A percentile compares a stretch with the other conserved stretches of the same genome.
These are phyloP conservation scores for Fusarium zealandicum DNA, from an alignment of 2,329 filamentous ascomycete species.

Conservation along the genomic window DNA sequence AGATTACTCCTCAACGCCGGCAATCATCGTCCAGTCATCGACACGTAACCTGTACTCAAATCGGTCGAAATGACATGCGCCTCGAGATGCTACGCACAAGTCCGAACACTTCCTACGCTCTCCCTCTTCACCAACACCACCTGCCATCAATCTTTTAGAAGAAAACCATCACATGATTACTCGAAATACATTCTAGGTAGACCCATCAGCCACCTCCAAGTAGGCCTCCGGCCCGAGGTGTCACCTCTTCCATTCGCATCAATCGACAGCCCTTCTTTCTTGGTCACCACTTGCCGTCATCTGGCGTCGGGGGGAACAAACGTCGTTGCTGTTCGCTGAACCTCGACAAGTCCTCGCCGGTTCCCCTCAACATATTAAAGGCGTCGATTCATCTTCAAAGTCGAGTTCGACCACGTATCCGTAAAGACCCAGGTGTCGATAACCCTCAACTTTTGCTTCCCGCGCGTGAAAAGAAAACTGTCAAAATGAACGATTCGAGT, in stretches of 20 bases:
- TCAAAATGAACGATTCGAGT: conserved; percentile 31
- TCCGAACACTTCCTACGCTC: conserved; percentile 30
- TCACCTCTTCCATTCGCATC: conserved; percentile 27
- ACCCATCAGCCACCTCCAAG: conserved; percentile 31
- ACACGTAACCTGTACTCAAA: conserved; percentile 20
- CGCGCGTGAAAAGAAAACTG: conserved; percentile 27
- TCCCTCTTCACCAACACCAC: conserved; percentile 37
- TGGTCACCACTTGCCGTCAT: conserved; percentile 27
- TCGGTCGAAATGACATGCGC: conserved; percentile 18
- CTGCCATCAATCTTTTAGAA: conserved; percentile 37
- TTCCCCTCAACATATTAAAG: conserved; percentile 35
- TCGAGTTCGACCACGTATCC: conserved; percentile 32
- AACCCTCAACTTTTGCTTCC: conserved; percentile 40
- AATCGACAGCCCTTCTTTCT: conserved; percentile 33
- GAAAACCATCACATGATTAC: conserved; percentile 42
- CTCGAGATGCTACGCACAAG: conserved; percentile 34
- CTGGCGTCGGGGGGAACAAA: conserved; percentile 21
- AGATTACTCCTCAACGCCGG: conserved; percentile 20
- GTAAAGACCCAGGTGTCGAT: conserved; percentile 31
- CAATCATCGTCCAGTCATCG: conserved; percentile 18
- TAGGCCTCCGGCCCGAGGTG: conserved; percentile 23
- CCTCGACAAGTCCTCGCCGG: conserved; percentile 26
- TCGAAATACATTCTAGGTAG: conserved; percentile 45
- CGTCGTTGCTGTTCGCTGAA: conserved; percentile 28
- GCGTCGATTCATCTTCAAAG: conserved; percentile 33